Base-by-base conservation (phyloP, 805 yeast genomes). In the Wickerhamomyces alni region DNA sequence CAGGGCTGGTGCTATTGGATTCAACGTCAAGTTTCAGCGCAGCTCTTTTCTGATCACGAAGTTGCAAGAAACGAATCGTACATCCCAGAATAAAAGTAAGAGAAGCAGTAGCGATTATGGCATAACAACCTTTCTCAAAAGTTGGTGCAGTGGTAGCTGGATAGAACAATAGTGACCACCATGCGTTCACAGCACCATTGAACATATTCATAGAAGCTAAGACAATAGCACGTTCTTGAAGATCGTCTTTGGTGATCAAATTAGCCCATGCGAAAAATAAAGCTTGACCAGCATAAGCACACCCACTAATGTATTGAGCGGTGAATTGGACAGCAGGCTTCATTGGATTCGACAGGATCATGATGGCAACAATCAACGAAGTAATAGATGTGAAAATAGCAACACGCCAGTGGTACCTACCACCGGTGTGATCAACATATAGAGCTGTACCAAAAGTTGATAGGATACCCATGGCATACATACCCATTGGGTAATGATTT, bases 171-270 rank as follows among this genome's bases (percentile, higher is more conserved):
- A 78, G 43, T 1, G 76, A 66, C 80, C 82, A 77, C 82, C 82
- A 77, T 2, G 82, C 80, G 52, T 76, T 77, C 8, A 77, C 76
- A 2, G 80, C 78, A 48, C 74, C 71, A 22, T 77, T 70, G 55
- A 75, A 75, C 80, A 76, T 75, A 55, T 77, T 77, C 82, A 77
- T 77, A 0, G 80, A 75, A 0, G 81, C 85, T 36, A 80, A 60
- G 1, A 77, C 80, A 35, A 80, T 63, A 0, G 85, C 82, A 51
- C 85, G 66, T 50, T 76, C 82, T 60, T 80, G 77, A 18, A 75
- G 55, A 54, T 80, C 86, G 44, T 74, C 67, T 25, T 71, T 67
- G 44, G 80, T 74, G 1, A 75, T 74, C 35, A 74, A 62, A 48
- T 78, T 77, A 3, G 81, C 81, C 83, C 84, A 78, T 0, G 82